Base-by-base conservation (phyloP, 1,284 basidiomycete species). In the Leccinum solheimii region DNA sequence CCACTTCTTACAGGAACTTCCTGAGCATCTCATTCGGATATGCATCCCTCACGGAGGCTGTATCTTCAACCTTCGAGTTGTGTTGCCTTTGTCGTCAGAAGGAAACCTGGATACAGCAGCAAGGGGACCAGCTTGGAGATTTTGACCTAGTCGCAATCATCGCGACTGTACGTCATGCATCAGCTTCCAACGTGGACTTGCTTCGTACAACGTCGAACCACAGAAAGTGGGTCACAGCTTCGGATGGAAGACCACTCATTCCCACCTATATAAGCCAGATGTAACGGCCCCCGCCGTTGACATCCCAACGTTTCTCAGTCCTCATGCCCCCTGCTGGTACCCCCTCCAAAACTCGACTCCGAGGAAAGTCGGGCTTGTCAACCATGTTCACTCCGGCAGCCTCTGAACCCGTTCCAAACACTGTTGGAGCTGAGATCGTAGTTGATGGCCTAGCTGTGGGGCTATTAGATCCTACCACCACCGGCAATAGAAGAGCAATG, bases 361-460 rank as follows among this genome's bases (percentile, higher is more conserved):
- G 4, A 56, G 55, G 57, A n/a, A 49, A 23, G 9, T 16, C 48
- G 60, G 55, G 1, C 48, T 49, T 13, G 48, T 49, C 36, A 38
- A 7, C 48, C 8, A 26, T 26, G 2, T 49, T 49, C 4, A 26
- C 8, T 0, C 8, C 48, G 14, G 23, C 23, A 16, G 8, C 23
- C 48, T 49, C 48, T 16, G 21, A 23, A 2, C 23, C 48, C 3
- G 14, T 16, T 14, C 5, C 48, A 26, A 26, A 16, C 48, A 49
- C 21, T 49, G 21, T 26, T 49, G 48, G 21, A 21, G 8, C 23
- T 19, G 21, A 26, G 13, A 49, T 6, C 23, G 23, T 49, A 3
- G 7, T 14, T 8, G 8, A 23, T 49, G 8, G 23, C 48, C 13
- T 9, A 19, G 67, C 54, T 7, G 75, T 84, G 5, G 85, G 85